A percentile compares a stretch with the other conserved stretches of the same genome.
Conservation (phyloP, 164 flowering plant genomes). For the Umbellularia californica region DNA sequence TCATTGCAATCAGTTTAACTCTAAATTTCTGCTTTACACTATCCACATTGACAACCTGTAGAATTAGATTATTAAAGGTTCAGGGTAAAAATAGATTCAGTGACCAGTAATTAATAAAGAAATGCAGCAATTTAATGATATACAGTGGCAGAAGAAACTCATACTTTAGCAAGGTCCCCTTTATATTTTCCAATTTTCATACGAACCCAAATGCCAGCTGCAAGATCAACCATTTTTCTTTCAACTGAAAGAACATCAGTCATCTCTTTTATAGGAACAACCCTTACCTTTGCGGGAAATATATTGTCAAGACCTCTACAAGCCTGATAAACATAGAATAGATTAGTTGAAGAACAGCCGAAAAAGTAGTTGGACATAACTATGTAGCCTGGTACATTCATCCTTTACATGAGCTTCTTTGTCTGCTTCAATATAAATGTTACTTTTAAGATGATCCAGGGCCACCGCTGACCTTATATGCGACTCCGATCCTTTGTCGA, state of each 20-base stretch:
- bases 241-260: conserved; percentile 95
- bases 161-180: conserved; percentile 93
- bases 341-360: background rate
- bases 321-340: conserved; percentile 49
- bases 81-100: background rate
- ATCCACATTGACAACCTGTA: conserved; percentile 87
- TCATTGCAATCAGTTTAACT: conserved; percentile 79
- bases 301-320: conserved; percentile 82
- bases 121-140: background rate
- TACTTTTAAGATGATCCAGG: conserved; percentile 88
- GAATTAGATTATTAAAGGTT: conserved; percentile 4
- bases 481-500: conserved; percentile 75
- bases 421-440: conserved; percentile 85
- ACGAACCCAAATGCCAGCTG: conserved; percentile 87
- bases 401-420: conserved; percentile 97
- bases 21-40: conserved; percentile 82
- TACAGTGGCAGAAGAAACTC: background rate
- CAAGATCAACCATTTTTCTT: conserved; percentile 76
- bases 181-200: conserved; percentile 91
- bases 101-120: background rate
- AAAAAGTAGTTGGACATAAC: background rate
- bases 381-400: conserved; percentile 33
- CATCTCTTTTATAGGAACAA: conserved; percentile 96
- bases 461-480: conserved; percentile 88
- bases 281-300: conserved; percentile 48